phyloP scores from a whole-genome alignment of 805 yeast species.

The Hagleromyces aurorensis region DNA sequence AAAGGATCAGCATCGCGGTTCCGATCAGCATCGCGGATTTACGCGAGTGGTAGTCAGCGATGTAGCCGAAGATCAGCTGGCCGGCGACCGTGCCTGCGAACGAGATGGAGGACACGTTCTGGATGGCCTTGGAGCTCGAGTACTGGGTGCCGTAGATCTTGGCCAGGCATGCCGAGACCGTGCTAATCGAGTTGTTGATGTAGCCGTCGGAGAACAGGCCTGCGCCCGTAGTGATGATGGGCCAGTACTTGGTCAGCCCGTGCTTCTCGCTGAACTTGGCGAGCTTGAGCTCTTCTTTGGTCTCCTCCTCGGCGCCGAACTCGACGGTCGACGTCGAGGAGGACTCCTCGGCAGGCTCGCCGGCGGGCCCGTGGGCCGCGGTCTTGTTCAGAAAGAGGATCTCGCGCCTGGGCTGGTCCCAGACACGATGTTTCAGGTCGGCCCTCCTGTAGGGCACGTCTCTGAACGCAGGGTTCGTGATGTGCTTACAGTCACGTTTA shows the following conservation, averaged over 20 bases:
- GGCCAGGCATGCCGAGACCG: constrained; percentile 53
- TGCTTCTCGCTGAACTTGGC: no score
- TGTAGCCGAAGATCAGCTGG: constrained; percentile 55
- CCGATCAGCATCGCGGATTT: constrained; percentile 64
- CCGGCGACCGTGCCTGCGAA: constrained; percentile 66
- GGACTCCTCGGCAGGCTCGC: no score
- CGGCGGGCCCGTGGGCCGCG: no score
- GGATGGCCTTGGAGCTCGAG: constrained; percentile 41
- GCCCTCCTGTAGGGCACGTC: constrained; percentile 41
- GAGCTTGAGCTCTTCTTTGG: no score
- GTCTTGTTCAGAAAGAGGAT: constrained; percentile 34
- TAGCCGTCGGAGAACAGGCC: constrained; percentile 75
- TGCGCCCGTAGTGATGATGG: constrained; percentile 48
- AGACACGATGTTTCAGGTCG: constrained; percentile 37
- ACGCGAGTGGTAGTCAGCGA: constrained; percentile 60
- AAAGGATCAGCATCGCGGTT: constrained; percentile 52
- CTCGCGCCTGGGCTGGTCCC: constrained; percentile 36
- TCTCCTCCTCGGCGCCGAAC: no score
- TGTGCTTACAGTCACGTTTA: no score
- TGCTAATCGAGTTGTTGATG: constrained; percentile 67
- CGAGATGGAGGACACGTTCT: constrained; percentile 62
- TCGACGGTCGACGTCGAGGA: no score
- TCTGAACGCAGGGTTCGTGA: constrained; percentile 30
- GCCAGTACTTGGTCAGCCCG: constrained; percentile 41
- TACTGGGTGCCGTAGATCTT: constrained; percentile 30